These are phyloP conservation scores for Agrocybe pediades DNA, from an alignment of 768 basidiomycete species.

Conservation along the genomic window DNA sequence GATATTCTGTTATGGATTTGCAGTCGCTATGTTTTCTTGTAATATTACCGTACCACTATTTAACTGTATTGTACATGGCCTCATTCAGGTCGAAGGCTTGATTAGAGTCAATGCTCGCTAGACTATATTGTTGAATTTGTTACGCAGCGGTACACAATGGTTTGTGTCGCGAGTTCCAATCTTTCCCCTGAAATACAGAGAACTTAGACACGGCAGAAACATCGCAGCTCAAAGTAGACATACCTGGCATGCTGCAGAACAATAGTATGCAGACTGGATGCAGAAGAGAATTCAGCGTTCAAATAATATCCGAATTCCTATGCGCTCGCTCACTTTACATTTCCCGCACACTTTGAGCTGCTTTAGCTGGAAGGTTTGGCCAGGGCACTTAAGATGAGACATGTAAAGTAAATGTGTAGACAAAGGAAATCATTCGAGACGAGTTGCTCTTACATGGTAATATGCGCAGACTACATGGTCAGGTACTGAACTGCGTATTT, in stretches of 20 bases:
- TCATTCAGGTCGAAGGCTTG: no score
- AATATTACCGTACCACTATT: background rate
- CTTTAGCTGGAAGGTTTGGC: conserved; percentile 4
- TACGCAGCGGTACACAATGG: conserved; percentile 7
- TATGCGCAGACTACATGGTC: conserved; percentile 9
- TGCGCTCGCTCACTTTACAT: conserved; percentile 8
- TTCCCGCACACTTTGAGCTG: conserved; percentile 8
- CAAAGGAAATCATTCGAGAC: background rate
- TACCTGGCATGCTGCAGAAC: conserved; percentile 11
- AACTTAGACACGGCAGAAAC: background rate
- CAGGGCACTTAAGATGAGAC: no score
- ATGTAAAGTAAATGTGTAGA: no score
- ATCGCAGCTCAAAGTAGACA: background rate
- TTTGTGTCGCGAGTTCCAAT: conserved; percentile 15
- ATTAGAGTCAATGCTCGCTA: no score
- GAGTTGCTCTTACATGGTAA: conserved; percentile 2
- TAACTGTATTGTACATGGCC: background rate
- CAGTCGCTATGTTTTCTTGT: background rate
- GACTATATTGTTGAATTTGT: background rate
- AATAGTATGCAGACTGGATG: conserved; percentile 10
- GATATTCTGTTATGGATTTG: no score
- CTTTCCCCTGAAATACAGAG: background rate
- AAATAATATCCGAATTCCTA: no score
- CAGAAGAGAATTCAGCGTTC: background rate
- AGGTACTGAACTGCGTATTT: conserved; percentile 16